These are phyloP conservation scores for Salicornia ramosissima DNA, from an alignment of 148 eudicot genomes.

Conservation along the genomic window DNA sequence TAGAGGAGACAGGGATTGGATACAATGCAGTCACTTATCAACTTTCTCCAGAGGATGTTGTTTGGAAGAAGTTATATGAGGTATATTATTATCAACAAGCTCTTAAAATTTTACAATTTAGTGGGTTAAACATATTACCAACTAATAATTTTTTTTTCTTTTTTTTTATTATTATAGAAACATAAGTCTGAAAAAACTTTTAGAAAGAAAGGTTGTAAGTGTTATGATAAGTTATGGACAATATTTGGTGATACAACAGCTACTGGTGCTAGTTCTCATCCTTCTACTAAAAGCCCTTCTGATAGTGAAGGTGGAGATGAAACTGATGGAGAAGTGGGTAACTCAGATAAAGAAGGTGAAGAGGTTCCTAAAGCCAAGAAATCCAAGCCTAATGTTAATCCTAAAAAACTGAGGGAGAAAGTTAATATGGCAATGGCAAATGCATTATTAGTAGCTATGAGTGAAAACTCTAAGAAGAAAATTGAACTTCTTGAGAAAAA, in stretches of 20 bases:
- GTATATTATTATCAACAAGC: background rate
- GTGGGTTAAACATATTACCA: no score
- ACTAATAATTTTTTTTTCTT: background rate
- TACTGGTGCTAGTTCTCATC: background rate
- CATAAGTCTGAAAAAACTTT: background rate
- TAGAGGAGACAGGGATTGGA: background rate
- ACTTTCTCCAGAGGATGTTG: background rate
- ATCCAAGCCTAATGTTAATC: slow-evolving; percentile 1
- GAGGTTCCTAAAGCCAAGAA: background rate
- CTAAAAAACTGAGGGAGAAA: background rate
- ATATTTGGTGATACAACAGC: slow-evolving; percentile 7
- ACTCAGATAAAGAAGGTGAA: background rate
- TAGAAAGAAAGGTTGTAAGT: slow-evolving; percentile 7
- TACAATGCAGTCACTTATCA: background rate
- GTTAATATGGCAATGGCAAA: slow-evolving; percentile 2
- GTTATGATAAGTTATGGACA: slow-evolving; percentile 1
- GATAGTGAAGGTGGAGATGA: slow-evolving; percentile 3
- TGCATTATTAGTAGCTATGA: background rate
- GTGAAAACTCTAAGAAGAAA: slow-evolving; percentile 6
- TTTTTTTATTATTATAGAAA: background rate
- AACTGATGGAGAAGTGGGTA: background rate
- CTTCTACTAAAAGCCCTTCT: slow-evolving; percentile 18
- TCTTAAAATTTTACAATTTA: no score
- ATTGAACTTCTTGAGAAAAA: background rate
- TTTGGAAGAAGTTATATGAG: slow-evolving; percentile 1